phyloP scores from a whole-genome alignment of 2,329 filamentous ascomycete genomes.

The Sclerotinia spermophila region DNA sequence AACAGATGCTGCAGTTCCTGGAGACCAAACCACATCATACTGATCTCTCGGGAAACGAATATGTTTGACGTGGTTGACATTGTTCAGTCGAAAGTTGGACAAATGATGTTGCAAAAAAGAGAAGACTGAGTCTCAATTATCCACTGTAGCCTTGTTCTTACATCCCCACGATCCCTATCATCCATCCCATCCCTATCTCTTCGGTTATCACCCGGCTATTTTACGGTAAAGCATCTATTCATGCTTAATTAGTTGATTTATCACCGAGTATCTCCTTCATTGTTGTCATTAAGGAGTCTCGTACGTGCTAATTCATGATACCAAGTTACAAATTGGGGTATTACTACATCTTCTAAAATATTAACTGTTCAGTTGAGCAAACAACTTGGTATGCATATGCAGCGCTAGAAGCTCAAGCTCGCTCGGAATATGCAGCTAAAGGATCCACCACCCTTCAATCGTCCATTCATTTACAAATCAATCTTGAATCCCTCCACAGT shows the following conservation, averaged over 20 bases:
- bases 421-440: slow-evolving; percentile 1
- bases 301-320: background rate
- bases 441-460: slow-evolving; percentile 4
- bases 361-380: background rate
- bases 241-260: slow-evolving; percentile 1
- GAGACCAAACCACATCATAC: background rate
- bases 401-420: background rate
- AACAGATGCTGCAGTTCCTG: background rate
- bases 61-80: background rate
- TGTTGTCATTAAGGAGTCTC: background rate
- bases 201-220: slow-evolving; percentile 9
- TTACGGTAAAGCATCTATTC: background rate
- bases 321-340: background rate
- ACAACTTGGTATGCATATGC: slow-evolving; percentile 9
- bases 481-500: slow-evolving; percentile 11
- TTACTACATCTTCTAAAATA: background rate
- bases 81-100: slow-evolving; percentile 1
- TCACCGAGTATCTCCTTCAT: background rate
- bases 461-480: slow-evolving; percentile 18
- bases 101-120: background rate
- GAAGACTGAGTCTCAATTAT: background rate
- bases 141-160: slow-evolving; percentile 9
- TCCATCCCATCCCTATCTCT: slow-evolving; percentile 3
- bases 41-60: background rate
- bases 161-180: slow-evolving; percentile 4